These are phyloP conservation scores for Chenopodium formosanum DNA, from an alignment of 148 eudicot genomes.

Conservation along the genomic window DNA sequence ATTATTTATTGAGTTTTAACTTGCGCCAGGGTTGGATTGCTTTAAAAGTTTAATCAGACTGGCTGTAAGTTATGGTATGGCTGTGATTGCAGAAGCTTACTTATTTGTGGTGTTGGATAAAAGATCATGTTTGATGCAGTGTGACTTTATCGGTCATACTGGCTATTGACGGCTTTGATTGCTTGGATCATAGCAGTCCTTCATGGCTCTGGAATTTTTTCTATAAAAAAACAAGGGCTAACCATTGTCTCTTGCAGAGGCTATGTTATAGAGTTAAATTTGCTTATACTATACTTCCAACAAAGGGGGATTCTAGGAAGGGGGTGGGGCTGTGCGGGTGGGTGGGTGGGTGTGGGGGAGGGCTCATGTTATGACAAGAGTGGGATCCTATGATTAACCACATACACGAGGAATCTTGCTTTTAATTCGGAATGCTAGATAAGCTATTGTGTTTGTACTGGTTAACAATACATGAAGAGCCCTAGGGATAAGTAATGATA, in stretches of 20 bases:
- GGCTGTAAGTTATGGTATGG: not conserved
- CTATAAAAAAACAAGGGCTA: no score
- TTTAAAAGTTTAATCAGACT: not conserved
- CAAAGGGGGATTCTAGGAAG: no score
- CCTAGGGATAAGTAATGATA: not conserved
- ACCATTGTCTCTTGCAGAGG: no score
- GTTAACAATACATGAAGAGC: not conserved
- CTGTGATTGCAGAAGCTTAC: not conserved
- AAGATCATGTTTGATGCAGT: not conserved
- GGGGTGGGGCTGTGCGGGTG: no score
- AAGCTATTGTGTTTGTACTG: not conserved
- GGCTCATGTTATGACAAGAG: not conserved
- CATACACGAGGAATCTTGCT: not conserved
- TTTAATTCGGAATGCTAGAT: not conserved
- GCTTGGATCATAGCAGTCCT: no score
- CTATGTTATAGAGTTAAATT: no score
- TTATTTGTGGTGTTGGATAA: not conserved
- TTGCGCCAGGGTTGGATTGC: not conserved
- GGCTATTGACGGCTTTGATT: no score
- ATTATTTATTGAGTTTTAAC: not conserved
- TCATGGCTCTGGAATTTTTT: no score
- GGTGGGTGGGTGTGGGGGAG: no score
- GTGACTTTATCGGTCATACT: no score
- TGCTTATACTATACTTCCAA: no score
- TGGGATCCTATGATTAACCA: not conserved